Evolutionary conservation across 371 early-diverging fungal species (phyloP), one percentile per base, ranked within the genome.

Genomic region (Furculomyces boomerangus): DNA sequence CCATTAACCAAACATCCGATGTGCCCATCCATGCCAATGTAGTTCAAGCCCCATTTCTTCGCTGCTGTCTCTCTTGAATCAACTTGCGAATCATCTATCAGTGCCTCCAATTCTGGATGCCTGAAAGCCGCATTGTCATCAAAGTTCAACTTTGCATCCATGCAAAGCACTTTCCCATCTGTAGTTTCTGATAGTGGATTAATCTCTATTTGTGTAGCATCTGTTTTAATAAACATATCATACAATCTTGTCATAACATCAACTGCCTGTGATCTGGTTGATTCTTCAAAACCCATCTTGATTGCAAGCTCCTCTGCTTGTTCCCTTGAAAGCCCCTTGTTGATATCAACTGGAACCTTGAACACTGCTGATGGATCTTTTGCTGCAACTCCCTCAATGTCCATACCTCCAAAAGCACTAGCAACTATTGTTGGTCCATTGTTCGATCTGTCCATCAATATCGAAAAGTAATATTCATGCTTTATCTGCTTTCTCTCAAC

Each of bases 121-220:
- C 93, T 87, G 80, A 93, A 95, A 31, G 86, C 89, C 59, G 98
- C 96, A 66, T 97, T 97, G 75, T 97, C 98, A 71, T 97, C 98
- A 71, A 95, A 94, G 71, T 88, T 88, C 71, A 95, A 77, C 76
- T 91, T 90, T 67, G 87, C 87, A 67, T 88, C 87, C 85, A 90
- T 84, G 72, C 86, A 85, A 64, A 84, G 69, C 40, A 90, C 87
- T 73, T 90, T 84, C 65, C 89, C 81, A 50, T 79, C 83, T 32
- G 78, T 73, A 43, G 89, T 80, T 74, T 95, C 93, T 40, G 91
- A 87, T 67, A 97, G 77, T 41, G 96, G 98, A 77, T 97, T 97
- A 69, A 97, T 95, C 74, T 95, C 98, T 56, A 95, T 86, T 80
- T 90, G 83, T 53, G 95, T 92, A 57, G 93, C 89, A 68, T 97